Base-by-base conservation (phyloP, 805 yeast genomes). In the Metschnikowia vanudenii region DNA sequence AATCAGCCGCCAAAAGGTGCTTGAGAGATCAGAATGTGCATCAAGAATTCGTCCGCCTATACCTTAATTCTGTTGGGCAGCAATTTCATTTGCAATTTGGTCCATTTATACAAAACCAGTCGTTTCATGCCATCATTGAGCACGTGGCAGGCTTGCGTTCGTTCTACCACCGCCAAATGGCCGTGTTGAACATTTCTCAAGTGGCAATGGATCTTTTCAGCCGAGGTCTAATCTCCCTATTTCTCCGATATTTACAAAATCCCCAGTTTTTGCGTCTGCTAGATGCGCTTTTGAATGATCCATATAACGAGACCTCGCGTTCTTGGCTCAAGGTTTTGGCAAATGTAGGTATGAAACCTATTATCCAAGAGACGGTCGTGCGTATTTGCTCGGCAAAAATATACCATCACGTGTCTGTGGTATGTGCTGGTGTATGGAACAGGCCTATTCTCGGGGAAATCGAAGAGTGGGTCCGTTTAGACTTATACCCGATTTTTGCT, bases 341-440 rank as follows among this genome's bases (percentile, higher is more conserved):
- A 12, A 16, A 47, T 7, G 45, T 53, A 19, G 58, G 58, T 1
- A 46, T 54, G 55, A 46, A 38, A 5, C 46, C 50, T 13, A 16
- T 45, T 4, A 50, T 54, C 11, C 55, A 49, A 37, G 50, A 55
- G 20, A 55, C 61, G 3, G 56, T 78, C 3, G 64, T 76, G 10
- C 61, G 67, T 16, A 51, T 76, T 9, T 65, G 78, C 1, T 67
- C 69, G 8, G 51, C 52, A 3, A 63, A 64, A 31, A 72, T 79
- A n/a, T 60, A 57, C 20, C 38, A 47, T 4, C 62, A 64, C 46
- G 63, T 76, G 5, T 41, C 47, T 1, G 36, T 30, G 4, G 55
- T 58, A 12, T 74, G 75, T 49, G 45, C 67, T 1, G 52, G 51
- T 1, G 59, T 60, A 1, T 78, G 80, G 80, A 54, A 65, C 38